These are phyloP conservation scores for Penicillium bialowiezense DNA, from an alignment of 495 filamentous ascomycete species.

Conservation along the genomic window DNA sequence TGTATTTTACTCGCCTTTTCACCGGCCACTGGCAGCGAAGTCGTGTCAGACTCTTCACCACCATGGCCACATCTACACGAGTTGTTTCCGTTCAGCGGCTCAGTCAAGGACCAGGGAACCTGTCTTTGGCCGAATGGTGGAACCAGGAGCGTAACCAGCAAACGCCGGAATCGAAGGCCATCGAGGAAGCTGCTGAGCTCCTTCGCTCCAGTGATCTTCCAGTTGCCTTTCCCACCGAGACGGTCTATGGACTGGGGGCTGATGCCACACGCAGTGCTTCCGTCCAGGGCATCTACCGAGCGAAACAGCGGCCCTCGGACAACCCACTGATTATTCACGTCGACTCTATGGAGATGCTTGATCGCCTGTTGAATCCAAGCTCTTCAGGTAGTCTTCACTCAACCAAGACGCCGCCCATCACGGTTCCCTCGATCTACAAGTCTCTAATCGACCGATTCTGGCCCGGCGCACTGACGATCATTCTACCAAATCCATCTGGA, in stretches of 20 bases:
- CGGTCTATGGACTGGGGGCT: constrained; percentile 93
- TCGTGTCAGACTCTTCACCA: constrained; percentile 26
- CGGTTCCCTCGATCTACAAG: constrained; percentile 78
- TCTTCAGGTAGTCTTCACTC: constrained; percentile 14
- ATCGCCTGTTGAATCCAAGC: constrained; percentile 51
- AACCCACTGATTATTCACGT: constrained; percentile 96
- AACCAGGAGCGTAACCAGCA: constrained; percentile 32
- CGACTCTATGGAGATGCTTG: constrained; percentile 75
- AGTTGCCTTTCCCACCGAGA: constrained; percentile 96
- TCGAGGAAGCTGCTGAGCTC: constrained; percentile 55
- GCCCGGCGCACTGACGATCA: constrained; percentile 92
- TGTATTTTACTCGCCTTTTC: constrained; percentile 31
- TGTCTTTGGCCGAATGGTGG: constrained; percentile 48
- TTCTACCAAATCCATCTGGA: constrained; percentile 70
- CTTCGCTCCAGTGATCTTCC: constrained; percentile 65
- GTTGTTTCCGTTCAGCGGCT: constrained; percentile 44
- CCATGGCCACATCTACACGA: constrained; percentile 29
- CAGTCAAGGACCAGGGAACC: constrained; percentile 35
- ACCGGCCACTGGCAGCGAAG: constrained; percentile 37
- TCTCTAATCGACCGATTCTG: constrained; percentile 82
- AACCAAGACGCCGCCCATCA: constrained; percentile 30
- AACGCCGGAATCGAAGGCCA: constrained; percentile 37
- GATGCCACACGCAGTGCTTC: constrained; percentile 82
- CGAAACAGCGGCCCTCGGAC: constrained; percentile 86
- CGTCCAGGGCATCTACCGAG: constrained; percentile 88